Evolutionary conservation across 176 grass and related monocot genomes (phyloP), one percentile per base, ranked within the genome.

Genomic region (Eleusine indica): DNA sequence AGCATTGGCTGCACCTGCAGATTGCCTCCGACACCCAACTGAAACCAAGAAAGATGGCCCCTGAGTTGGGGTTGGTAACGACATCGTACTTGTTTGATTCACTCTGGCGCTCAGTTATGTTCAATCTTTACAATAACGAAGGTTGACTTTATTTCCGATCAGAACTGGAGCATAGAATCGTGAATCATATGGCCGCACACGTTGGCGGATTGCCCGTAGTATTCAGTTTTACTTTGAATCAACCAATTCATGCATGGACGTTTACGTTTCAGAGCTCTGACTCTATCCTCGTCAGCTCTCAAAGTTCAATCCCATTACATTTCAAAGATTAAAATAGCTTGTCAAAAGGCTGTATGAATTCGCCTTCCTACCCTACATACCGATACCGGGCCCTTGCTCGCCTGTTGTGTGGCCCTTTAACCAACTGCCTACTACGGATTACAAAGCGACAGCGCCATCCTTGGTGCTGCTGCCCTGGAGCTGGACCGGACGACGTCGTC

Each of bases 301-400:
- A 62, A 64, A 82, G n/a, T 51, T 18, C 64, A 62, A 10, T 51
- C 3, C 14, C 9, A 12, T 0, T 25, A 41, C 19, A 70, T 81
- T 60, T n/a, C 8, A 16, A 47, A 57, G 40, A 28, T 6, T 35
- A 30, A 41, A 77, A 38, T 8, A 11, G 51, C 30, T 18, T 7
- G 79, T 82, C 65, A 77, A 87, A 82, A 71, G 64, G 65, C 9
- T 2, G 64, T 77, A 62, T 87, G 71, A 70, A 87, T 76, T 42
- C 65, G 9, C 41, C 40, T 7, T 61, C 52, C 71, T 69, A 82
- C 79, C 30, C 11, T 57, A 71, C 4, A 10, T 11, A 35, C 32
- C 41, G 7, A 10, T 11, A 53, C 38, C 40, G 19, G 30, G 70
- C 73, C 61, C 80, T 53, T 46, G 71, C 18, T 16, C 51, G 4